Evolutionary conservation across 768 basidiomycete genomes (phyloP).

Genomic region (Neoboletus brunneissimus): DNA sequence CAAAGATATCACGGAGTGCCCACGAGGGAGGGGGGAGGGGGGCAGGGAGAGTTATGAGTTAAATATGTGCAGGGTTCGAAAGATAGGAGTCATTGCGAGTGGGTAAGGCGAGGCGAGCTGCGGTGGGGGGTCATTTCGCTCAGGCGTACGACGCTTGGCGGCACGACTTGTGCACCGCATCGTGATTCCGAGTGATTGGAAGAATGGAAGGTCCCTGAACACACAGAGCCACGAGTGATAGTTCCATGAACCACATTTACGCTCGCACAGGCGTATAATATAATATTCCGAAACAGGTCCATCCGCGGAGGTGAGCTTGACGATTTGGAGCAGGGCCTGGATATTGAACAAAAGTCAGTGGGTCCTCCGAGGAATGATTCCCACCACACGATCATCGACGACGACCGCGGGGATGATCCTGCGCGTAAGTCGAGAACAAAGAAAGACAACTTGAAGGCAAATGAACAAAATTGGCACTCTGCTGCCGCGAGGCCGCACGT

Average conservation of each 20-base stretch:
- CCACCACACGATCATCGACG: neutral
- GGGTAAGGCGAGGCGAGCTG: constrained; percentile 21
- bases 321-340: neutral
- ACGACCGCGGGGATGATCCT: neutral
- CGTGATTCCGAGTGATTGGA: constrained; percentile 4
- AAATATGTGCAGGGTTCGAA: constrained; percentile 20
- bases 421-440: neutral
- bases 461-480: neutral
- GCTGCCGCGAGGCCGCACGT: neutral
- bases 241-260: neutral
- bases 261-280: neutral
- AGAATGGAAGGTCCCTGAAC: constrained; percentile 23
- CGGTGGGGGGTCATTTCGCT: constrained; percentile 3
- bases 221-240: neutral
- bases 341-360: neutral
- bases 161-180: constrained; percentile 16
- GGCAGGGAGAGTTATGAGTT: neutral
- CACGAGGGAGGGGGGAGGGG: constrained; percentile 12
- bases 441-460: neutral
- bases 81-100: neutral
- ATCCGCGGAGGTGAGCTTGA: constrained; percentile 3
- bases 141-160: neutral
- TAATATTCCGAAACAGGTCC: neutral
- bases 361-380: neutral
- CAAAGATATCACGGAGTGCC: constrained; percentile 3